phyloP scores from a whole-genome alignment of 805 yeast genomes.

The Yarrowia sp. region DNA sequence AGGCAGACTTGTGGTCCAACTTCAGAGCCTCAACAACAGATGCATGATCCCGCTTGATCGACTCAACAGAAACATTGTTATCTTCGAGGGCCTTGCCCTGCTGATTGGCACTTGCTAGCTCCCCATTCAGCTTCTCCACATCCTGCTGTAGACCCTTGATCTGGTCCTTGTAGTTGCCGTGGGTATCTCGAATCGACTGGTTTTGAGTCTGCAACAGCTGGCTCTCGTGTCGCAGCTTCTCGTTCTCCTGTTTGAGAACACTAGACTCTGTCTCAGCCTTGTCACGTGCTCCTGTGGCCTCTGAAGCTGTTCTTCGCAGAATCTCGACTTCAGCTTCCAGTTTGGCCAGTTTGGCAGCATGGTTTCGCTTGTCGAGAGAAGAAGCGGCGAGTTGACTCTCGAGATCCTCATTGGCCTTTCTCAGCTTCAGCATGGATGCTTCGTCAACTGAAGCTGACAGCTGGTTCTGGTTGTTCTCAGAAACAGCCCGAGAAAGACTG shows the following conservation, averaged over 20 bases:
- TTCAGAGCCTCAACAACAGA: not conserved
- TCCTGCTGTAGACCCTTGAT: not conserved
- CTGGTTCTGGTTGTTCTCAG: not conserved
- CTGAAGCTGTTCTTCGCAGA: not conserved
- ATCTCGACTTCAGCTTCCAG: not conserved
- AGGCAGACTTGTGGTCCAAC: not conserved
- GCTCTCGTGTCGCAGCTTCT: conserved; percentile 9
- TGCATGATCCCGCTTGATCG: not conserved
- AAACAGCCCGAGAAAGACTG: not conserved
- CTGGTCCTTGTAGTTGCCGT: conserved; percentile 23
- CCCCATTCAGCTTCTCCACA: not conserved
- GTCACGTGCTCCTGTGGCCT: not conserved
- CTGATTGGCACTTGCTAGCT: not conserved
- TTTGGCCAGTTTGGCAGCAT: not conserved
- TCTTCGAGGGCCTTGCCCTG: not conserved
- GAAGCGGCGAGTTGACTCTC: not conserved
- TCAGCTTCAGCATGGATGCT: not conserved
- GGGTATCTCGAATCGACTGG: conserved; percentile 22
- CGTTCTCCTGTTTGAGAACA: not conserved
- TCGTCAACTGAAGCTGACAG: not conserved
- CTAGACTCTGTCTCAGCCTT: not conserved
- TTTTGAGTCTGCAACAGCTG: conserved; percentile 20
- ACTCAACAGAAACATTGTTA: not conserved
- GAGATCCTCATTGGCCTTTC: not conserved
- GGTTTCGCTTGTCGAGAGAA: not conserved